phyloP scores from a whole-genome alignment of 345 rosid genomes.

The Fremontodendron californicum region DNA sequence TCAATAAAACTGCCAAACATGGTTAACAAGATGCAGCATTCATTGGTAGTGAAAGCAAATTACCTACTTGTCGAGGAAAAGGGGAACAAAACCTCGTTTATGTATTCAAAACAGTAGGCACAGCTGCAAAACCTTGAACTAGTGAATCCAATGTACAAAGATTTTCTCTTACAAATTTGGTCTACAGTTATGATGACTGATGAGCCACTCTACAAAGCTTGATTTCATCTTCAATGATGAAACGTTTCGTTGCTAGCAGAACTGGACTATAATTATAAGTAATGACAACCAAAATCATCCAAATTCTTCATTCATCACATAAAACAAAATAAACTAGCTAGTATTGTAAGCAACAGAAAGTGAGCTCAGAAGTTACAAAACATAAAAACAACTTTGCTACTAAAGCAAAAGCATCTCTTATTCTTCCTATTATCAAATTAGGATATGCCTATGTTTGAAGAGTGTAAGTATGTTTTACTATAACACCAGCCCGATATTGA shows the following conservation, averaged over 20 bases:
- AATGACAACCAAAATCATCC: not conserved
- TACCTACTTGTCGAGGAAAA: too few relatives aligned
- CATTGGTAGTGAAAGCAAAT: not conserved
- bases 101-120: not conserved
- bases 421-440: not conserved
- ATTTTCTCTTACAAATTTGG: not conserved
- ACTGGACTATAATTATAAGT: constrained; percentile 18
- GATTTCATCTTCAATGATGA: not conserved
- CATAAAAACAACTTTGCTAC: not conserved
- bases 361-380: not conserved
- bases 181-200: not conserved
- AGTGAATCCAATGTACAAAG: not conserved
- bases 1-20: not conserved
- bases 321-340: not conserved
- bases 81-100: not conserved
- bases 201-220: not conserved
- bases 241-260: not conserved
- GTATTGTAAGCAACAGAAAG: not conserved
- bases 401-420: not conserved
- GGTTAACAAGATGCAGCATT: too few relatives aligned
- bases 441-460: not conserved
- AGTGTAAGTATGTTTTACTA: not conserved
- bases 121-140: not conserved
- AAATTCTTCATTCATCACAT: not conserved
- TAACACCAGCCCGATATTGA: not conserved